Evolutionary conservation across 768 basidiomycete species (phyloP), one percentile per base, ranked within the genome.

Genomic region (Mycena alexandri): DNA sequence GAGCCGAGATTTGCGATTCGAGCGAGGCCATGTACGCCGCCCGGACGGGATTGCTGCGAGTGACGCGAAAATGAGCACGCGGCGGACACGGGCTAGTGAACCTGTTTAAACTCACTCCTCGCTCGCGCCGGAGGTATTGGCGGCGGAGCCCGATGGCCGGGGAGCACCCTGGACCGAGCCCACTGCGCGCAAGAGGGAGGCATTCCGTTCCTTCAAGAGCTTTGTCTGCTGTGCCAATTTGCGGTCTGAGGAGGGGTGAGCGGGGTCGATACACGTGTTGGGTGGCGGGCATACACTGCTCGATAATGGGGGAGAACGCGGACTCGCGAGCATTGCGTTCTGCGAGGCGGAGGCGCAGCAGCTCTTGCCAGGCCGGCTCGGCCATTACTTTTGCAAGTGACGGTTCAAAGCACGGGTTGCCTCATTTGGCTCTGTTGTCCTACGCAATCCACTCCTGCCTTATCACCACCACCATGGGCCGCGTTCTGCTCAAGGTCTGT

Each of bases 171-270:
- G 87, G 29, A 93, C 91, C 2, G 89, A 88, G 42, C 88, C 89
- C 11, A 96, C 94, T 9, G 94, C 94, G 65, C 93, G 88, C 63
- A 98, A 82, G 33, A 99, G 86, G 12, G 93, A 92, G 17, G 90
- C 88, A 86, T 98, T 98, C 61, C 97, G 88, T 75, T 97, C 93
- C 77, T 95, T 97, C 75, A 98, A 85, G 17, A 96, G 85, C 74
- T 94, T 91, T 22, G 96, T 93, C 79, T 96, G 95, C 75, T 95
- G 93, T 5, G 96, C 95, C 71, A 98, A 86, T 75, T 94, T 89
- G 68, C 93, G 90, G 83, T 96, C 96, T 98, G 80, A 63, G 46
- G 55, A 46, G 53, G 22, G 58, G 57, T 61, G 59, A 70, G 56
- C 60, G 69, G 50, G 50, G 70, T 69, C 19, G 55, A 58, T 73